Conservation (phyloP, 2,329 filamentous ascomycete genomes). For the Penicillium sp. region DNA sequence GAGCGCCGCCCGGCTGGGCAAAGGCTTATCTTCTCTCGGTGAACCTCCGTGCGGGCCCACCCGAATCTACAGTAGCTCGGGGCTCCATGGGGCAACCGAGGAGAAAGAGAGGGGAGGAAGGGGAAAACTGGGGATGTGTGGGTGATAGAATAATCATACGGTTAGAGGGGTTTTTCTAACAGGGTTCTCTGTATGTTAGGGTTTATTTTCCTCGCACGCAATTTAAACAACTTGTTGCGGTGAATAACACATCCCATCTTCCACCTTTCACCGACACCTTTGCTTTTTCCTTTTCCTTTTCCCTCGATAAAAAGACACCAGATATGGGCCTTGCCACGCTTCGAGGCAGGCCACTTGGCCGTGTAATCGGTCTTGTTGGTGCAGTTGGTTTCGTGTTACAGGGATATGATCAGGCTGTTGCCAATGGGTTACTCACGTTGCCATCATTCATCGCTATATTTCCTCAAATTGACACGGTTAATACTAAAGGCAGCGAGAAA, state of each 20-base stretch:
- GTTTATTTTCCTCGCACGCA: no score
- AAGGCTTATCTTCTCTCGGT: conserved; percentile 1
- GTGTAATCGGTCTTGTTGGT: conserved; percentile 19
- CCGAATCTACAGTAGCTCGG: neutral
- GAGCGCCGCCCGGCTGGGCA: conserved; percentile 4
- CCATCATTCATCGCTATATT: conserved; percentile 21
- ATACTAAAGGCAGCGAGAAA: conserved; percentile 15
- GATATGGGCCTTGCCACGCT: conserved; percentile 14
- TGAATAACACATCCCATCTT: no score
- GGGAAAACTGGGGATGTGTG: neutral
- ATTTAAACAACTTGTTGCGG: no score
- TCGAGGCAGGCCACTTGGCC: conserved; percentile 17
- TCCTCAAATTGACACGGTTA: conserved; percentile 21
- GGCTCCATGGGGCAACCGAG: neutral
- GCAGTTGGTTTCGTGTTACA: conserved; percentile 23
- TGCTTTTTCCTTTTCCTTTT: no score
- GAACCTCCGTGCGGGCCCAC: neutral
- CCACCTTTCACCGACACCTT: no score
- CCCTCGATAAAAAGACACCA: no score
- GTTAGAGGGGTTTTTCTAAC: no score
- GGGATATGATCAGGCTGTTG: conserved; percentile 23
- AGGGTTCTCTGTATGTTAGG: no score
- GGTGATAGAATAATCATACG: no score
- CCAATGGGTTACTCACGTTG: conserved; percentile 21
- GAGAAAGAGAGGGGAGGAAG: neutral